Evolutionary conservation across 2,329 filamentous ascomycete species (phyloP), one percentile per base, ranked within the genome.

Genomic region (Aspergillus sp.): DNA sequence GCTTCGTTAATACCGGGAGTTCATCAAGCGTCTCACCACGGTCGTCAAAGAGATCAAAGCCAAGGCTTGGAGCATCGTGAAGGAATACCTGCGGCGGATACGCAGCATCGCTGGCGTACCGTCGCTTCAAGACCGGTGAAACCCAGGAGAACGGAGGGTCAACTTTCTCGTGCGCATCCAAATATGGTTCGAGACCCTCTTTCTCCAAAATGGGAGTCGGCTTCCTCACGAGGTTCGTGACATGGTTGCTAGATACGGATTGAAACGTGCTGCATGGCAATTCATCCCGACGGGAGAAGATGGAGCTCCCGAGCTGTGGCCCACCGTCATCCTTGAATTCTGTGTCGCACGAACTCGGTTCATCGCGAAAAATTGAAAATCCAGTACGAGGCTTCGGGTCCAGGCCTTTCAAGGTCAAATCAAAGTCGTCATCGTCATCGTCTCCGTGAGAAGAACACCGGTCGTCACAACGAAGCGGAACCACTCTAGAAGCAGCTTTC

Each of bases 341-440:
- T 7, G 44, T 35, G 4, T 48, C 52, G 42, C 35, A 40, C 28
- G 50, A 41, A 4, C 41, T 42, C n/a, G 53, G 45, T 29, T 54
- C 53, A 45, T 73, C 71, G 27, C 61, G 59, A 48, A 69, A 73
- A 34, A 73, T 56, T 5, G 58, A 46, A 46, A 72, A 62, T 4
- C 57, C 61, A 42, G 55, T 51, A 26, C 57, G 54, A 34, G 59
- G 49, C 45, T 58, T 64, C 39, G 59, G 58, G 29, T 57, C 56
- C 45, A 63, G 56, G n/a, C 52, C 56, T 8, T 50, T 55, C 36
- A 65, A 47, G 5, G 65, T 56, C 26, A 70, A 41, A 6, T 58
- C 61, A 49, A 68, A 57, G 19, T 72, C 66, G 5, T 59, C 58
- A 38, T 64, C 60, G 4, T 59, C 59, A 12, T 57, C 57, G 36